phyloP scores from a whole-genome alignment of 331 rosid genomes.

The Quercus tomentella region DNA sequence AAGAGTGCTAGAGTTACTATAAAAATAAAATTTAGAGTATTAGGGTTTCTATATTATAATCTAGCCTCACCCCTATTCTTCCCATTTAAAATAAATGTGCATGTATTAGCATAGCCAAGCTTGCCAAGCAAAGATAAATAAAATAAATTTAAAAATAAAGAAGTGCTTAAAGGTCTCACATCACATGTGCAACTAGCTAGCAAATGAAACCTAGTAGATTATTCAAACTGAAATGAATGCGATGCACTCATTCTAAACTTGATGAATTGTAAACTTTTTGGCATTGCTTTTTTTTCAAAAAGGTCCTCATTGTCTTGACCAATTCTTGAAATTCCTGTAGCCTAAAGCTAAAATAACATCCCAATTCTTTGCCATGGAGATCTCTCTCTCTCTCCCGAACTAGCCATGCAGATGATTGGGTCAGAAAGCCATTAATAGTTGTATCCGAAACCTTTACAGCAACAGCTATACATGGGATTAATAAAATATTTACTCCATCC shows the following conservation, averaged over 20 bases:
- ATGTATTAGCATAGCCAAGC: not conserved
- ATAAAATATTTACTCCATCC: too few species aligned
- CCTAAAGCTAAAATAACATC: not conserved
- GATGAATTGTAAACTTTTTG: slow-evolving; percentile 26
- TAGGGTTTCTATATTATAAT: too few species aligned
- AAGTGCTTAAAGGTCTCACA: slow-evolving; percentile 22
- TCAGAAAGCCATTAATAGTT: too few species aligned
- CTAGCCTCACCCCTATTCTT: too few species aligned
- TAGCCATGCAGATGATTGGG: not conserved
- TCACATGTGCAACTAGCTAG: slow-evolving; percentile 28
- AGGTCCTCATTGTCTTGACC: slow-evolving; percentile 34
- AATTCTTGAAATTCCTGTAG: not conserved
- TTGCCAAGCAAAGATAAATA: slow-evolving; percentile 5
- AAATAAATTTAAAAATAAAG: not conserved
- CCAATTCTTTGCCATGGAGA: not conserved
- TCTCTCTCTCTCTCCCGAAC: not conserved
- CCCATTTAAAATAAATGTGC: not conserved
- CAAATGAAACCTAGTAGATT: slow-evolving; percentile 1
- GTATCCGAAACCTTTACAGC: too few species aligned
- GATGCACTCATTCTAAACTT: slow-evolving; percentile 40
- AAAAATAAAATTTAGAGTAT: too few species aligned
- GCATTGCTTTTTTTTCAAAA: slow-evolving; percentile 28
- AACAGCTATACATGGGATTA: too few species aligned
- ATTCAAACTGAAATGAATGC: slow-evolving; percentile 15
- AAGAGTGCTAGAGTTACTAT: too few species aligned